Evolutionary conservation across 768 basidiomycete genomes (phyloP), one percentile per base, ranked within the genome.

Genomic region (Leccinum broughii): DNA sequence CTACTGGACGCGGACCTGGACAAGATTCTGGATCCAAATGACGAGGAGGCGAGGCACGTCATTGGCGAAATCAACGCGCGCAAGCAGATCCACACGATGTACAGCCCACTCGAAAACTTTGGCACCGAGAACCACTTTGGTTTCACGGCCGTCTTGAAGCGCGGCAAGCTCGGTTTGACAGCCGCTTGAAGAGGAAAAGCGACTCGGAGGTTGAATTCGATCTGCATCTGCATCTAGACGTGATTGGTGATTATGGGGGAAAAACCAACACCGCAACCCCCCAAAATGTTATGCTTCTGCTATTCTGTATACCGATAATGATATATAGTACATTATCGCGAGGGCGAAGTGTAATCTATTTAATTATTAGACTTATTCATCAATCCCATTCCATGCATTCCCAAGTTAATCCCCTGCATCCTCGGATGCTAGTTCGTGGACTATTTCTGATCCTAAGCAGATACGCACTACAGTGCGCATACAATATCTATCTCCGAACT

Each of bases 21-120:
- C 11, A 28, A 6, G 34, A 39, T 53, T 8, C 28, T 62, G 9
- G 58, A 56, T 55, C 32, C 28, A 1, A 35, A 34, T 7, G 58
- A 62, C 32, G 59, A 61, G 14, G 65, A 66, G 6, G 59, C 62
- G 2, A 64, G 28, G 53, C 10, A 28, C 3, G 62, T 66, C 4
- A 32, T 67, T 17, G 24, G 46, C 9, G 59, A 64, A 52, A 60
- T 66, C 24, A 66, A 66, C 30, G 54, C 56, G 11, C 58, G 65
- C 52, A 67, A 67, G 34, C 62, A 56, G 22, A 56, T 63, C 7
- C 59, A 60, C 24, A 46, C 44, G 32, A 67, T 67, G 62, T 67
- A 67, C 44, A 55, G 58, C 24, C 58, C 65, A 2, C 17, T 54
- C 17, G 58, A 60, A 9, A 34, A 63, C 15, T 66, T 66, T 37